Conservation (phyloP, 768 basidiomycete genomes). For the Amanita jacksonii region DNA sequence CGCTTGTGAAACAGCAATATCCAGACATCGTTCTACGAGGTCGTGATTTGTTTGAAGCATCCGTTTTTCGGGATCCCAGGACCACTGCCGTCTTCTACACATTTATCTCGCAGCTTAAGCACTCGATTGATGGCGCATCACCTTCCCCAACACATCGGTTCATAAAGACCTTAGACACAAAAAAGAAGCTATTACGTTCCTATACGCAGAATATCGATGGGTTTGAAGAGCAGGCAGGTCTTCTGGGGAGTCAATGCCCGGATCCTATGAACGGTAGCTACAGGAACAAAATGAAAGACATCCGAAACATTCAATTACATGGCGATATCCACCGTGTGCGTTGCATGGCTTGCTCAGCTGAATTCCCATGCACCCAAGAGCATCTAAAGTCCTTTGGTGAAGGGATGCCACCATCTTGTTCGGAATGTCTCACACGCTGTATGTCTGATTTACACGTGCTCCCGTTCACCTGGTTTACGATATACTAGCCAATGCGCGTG, state of each 20-base stretch:
- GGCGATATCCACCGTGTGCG: slow-evolving; percentile 90
- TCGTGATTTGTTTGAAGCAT: slow-evolving; percentile 91
- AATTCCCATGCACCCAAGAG: slow-evolving; percentile 58
- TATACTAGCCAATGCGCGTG: slow-evolving; percentile 53
- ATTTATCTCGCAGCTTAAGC: slow-evolving; percentile 87
- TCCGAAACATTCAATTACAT: slow-evolving; percentile 88
- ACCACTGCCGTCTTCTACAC: slow-evolving; percentile 90
- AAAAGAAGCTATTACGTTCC: slow-evolving; percentile 76
- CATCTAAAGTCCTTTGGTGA: slow-evolving; percentile 54
- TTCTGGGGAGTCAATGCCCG: slow-evolving; percentile 56
- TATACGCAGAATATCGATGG: slow-evolving; percentile 99
- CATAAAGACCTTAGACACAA: slow-evolving; percentile 73
- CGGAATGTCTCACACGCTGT: slow-evolving; percentile 79
- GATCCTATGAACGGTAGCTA: slow-evolving; percentile 42
- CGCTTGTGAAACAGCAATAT: slow-evolving; percentile 78
- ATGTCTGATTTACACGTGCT: slow-evolving; percentile 23
- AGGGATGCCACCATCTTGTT: slow-evolving; percentile 77
- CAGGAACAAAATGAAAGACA: slow-evolving; percentile 58
- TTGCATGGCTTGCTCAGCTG: slow-evolving; percentile 76
- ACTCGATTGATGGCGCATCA: slow-evolving; percentile 65
- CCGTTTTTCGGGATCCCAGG: slow-evolving; percentile 76
- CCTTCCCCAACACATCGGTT: slow-evolving; percentile 87
- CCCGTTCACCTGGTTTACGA: slow-evolving; percentile 3
- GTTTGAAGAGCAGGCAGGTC: slow-evolving; percentile 72
- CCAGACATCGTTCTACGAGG: slow-evolving; percentile 82